phyloP scores from a whole-genome alignment of 1,139 yeast genomes.

The Yamadazyma atmosphaerica region DNA sequence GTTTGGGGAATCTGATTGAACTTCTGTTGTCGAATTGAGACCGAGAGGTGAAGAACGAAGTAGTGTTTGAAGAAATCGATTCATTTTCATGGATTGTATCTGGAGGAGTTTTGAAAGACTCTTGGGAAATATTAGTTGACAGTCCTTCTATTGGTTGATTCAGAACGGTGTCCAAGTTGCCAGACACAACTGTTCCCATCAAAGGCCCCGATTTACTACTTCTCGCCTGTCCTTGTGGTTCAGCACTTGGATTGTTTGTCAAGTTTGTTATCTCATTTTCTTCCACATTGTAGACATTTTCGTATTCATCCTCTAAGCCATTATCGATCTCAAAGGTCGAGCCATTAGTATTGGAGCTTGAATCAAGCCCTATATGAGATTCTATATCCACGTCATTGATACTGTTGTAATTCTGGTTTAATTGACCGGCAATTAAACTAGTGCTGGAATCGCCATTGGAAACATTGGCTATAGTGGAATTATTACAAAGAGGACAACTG shows the following conservation, averaged over 20 bases:
- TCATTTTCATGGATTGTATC: conserved; percentile 1
- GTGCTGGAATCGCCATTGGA: conserved; percentile 5
- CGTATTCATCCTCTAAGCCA: not conserved
- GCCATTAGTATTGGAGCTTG: conserved; percentile 6
- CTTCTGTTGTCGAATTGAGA: conserved; percentile 11
- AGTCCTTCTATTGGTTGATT: not conserved
- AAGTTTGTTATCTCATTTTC: no score
- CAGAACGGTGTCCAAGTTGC: not conserved
- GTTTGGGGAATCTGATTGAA: conserved; percentile 16
- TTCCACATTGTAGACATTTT: not conserved
- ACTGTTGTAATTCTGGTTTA: conserved; percentile 20
- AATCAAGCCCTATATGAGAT: conserved; percentile 16
- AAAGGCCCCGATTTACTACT: not conserved
- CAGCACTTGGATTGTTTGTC: not conserved
- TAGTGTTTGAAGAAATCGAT: conserved; percentile 10
- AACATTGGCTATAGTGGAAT: conserved; percentile 16
- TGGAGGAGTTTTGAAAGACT: conserved; percentile 8
- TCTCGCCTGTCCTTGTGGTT: not conserved
- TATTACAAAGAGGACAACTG: conserved; percentile 48
- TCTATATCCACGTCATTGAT: conserved; percentile 14
- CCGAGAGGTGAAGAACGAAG: conserved; percentile 15
- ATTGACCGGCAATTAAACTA: conserved; percentile 23
- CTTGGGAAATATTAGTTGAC: conserved; percentile 1
- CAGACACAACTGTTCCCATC: conserved; percentile 3
- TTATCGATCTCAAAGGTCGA: no score